Evolutionary conservation across 2,329 filamentous ascomycete genomes (phyloP), one percentile per base, ranked within the genome.

Genomic region (Arthroderma uncinatum): DNA sequence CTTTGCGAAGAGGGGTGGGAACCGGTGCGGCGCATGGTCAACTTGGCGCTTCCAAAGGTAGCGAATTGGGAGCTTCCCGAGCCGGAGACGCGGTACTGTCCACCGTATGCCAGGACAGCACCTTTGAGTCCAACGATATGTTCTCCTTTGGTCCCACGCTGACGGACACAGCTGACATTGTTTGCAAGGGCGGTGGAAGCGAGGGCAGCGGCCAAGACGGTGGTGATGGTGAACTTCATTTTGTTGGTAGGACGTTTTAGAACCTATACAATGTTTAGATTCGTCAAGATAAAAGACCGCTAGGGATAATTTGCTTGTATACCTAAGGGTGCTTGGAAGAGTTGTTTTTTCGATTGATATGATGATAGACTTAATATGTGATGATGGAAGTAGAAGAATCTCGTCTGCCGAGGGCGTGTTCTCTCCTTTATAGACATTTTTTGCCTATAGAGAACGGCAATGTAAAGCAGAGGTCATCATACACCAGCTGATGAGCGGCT

Each of bases 51-150:
- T 16, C 53, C 53, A 52, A 40, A 58, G 42, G 57, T 58, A 28
- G 57, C 57, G 42, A 58, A 58, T 14, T 55, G 50, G 21, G 53
- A 55, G 42, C 53, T 37, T 10, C 39, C 42, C 6, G 14, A 19
- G 40, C 57, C 57, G 16, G 57, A 55, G 42, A 58, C 36, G 33
- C 53, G 57, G 16, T 58, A 58, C 37, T 50, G 53, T 5, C 57
- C 57, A 33, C 36, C 47, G 8, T 53, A 58, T 25, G 34, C 34
- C 47, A 55, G 19, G 16, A 58, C 57, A 40, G 50, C 57, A 42
- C 57, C 57, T 23, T 58, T 58, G 10, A 58, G 16, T 4, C 57
- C 57, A 42, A 58, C 57, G n/a, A 58, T 58, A 36, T 58, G 53
- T n/a, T 58, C 53, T 6, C 57, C 57, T 14, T 48, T 55, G n/a